Percentiles rank a stretch among this genome's conserved stretches.
phyloP scores from a whole-genome alignment of 371 early-diverging fungal genomes.

The Mucor saturninus region DNA sequence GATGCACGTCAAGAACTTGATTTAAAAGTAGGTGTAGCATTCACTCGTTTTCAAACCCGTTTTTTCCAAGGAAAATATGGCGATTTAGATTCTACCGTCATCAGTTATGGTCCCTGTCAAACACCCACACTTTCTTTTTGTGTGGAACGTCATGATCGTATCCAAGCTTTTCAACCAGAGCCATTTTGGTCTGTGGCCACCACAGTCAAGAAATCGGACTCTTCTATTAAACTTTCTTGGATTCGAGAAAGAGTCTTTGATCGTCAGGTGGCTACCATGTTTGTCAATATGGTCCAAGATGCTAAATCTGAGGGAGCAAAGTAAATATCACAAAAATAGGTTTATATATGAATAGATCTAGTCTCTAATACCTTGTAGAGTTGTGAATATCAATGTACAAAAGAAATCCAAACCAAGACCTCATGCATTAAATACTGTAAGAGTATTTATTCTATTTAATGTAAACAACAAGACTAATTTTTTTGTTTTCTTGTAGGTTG shows the following conservation, averaged over 20 bases:
- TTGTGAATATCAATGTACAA: constrained; percentile 36
- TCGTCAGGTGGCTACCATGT: constrained; percentile 38
- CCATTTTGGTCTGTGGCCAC: constrained; percentile 57
- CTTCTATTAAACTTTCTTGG: constrained; percentile 38
- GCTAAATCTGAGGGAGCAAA: constrained; percentile 35
- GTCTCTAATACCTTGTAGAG: constrained; percentile 26
- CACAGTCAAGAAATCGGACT: constrained; percentile 32
- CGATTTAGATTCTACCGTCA: constrained; percentile 56
- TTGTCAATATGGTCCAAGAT: constrained; percentile 35
- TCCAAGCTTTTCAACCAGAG: constrained; percentile 67
- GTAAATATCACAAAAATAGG: constrained; percentile 17
- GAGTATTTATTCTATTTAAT: not conserved
- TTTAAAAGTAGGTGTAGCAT: constrained; percentile 69
- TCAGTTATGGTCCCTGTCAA: constrained; percentile 73
- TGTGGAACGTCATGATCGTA: constrained; percentile 65
- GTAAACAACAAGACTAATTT: not conserved
- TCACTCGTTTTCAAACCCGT: constrained; percentile 64
- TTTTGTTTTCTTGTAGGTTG: constrained; percentile 32
- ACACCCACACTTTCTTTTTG: constrained; percentile 70
- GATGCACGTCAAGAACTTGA: constrained; percentile 76
- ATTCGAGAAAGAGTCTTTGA: constrained; percentile 53
- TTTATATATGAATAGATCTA: not conserved
- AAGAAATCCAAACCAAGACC: constrained; percentile 49
- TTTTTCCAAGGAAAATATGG: constrained; percentile 62
- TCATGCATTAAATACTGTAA: constrained; percentile 57